Conservation (phyloP, 164 flowering plant genomes). For the Chimonanthus praecox region DNA sequence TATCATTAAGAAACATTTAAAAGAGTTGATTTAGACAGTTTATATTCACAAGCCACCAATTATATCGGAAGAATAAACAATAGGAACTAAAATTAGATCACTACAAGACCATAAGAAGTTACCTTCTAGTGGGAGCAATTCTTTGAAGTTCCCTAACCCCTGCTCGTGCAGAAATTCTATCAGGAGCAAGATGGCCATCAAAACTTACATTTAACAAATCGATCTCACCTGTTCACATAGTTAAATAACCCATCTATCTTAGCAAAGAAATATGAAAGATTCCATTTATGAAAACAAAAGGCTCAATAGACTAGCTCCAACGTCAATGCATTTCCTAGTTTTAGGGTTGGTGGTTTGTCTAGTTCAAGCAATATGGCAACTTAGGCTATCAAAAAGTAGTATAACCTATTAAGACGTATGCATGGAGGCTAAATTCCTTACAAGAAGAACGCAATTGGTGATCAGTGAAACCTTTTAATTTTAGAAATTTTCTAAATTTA, state of each 20-base stretch:
- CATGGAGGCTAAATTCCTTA: neutral
- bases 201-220: slow-evolving; percentile 97
- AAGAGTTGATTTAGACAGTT: neutral
- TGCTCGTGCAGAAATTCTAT: slow-evolving; percentile 77
- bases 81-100: neutral
- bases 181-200: slow-evolving; percentile 89
- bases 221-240: slow-evolving; percentile 57
- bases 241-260: slow-evolving; percentile 8
- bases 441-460: neutral
- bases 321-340: too few relatives aligned
- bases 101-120: neutral
- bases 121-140: slow-evolving; percentile 81
- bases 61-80: neutral
- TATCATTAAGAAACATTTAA: too few relatives aligned
- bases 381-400: neutral
- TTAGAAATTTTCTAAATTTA: too few relatives aligned
- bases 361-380: neutral
- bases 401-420: neutral
- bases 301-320: too few relatives aligned
- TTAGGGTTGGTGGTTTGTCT: too few relatives aligned
- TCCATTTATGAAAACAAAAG: too few relatives aligned
- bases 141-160: slow-evolving; percentile 73
- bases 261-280: neutral
- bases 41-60: neutral
- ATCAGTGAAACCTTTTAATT: neutral